Evolutionary conservation across 2,329 filamentous ascomycete genomes (phyloP).

Genomic region (Cercospora beticola): DNA sequence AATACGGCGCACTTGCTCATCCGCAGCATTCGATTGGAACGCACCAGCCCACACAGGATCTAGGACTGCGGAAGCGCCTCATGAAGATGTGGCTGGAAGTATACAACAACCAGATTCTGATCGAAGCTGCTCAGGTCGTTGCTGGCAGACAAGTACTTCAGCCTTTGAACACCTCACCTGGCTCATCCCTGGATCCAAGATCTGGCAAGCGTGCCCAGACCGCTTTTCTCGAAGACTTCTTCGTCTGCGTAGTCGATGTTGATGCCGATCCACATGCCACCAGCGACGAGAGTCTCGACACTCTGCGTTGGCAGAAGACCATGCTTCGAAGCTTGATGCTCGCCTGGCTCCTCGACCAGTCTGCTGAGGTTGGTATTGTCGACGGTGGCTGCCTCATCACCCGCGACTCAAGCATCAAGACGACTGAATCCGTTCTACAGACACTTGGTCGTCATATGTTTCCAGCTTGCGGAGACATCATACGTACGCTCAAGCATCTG

Average conservation of each 20-base stretch:
- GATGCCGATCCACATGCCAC: conserved; percentile 24
- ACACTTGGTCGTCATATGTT: conserved; percentile 55
- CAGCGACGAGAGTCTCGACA: conserved; percentile 12
- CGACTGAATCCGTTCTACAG: conserved; percentile 55
- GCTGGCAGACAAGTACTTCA: conserved; percentile 51
- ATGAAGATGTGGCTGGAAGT: conserved; percentile 58
- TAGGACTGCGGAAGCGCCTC: conserved; percentile 59
- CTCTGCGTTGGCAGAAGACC: conserved; percentile 52
- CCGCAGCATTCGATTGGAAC: conserved; percentile 53
- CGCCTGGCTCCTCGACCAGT: conserved; percentile 58
- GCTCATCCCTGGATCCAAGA: conserved; percentile 28
- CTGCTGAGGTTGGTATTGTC: conserved; percentile 44
- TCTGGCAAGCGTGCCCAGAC: conserved; percentile 27
- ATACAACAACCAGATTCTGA: conserved; percentile 55
- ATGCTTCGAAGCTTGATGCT: conserved; percentile 61
- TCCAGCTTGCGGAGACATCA: conserved; percentile 59
- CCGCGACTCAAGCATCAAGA: conserved; percentile 54
- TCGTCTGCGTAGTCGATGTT: conserved; percentile 60
- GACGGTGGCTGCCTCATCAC: conserved; percentile 51
- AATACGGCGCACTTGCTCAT: conserved; percentile 58
- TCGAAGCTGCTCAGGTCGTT: conserved; percentile 58
- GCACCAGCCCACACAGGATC: conserved; percentile 54
- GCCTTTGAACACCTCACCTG: not conserved
- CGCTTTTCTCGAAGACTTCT: conserved; percentile 56
- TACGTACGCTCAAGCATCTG: conserved; percentile 55